Percentiles rank a stretch among this genome's conserved stretches.
These are phyloP conservation scores for Fraxinus quadrangulata DNA, from an alignment of 257 asterid species.

Conservation along the genomic window DNA sequence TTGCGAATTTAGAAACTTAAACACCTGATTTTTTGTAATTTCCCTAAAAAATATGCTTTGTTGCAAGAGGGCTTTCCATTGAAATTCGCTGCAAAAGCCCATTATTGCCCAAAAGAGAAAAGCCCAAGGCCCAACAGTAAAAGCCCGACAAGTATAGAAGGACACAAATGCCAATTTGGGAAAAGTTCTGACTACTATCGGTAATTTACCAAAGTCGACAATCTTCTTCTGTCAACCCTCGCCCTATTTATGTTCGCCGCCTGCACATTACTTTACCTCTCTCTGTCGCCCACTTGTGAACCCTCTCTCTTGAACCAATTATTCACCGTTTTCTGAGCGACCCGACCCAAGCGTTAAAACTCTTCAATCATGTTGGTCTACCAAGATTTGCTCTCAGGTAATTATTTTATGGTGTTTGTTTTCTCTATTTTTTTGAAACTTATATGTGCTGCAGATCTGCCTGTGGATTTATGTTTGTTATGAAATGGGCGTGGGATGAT, in stretches of 20 bases:
- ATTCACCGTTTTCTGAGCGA: neutral
- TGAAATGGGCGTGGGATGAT: neutral
- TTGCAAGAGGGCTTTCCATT: neutral
- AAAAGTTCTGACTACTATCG: neutral
- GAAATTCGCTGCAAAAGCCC: neutral
- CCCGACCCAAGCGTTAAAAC: neutral
- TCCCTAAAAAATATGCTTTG: too few species aligned
- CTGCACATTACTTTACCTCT: neutral
- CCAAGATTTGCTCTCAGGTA: conserved; percentile 62
- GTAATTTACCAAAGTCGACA: neutral
- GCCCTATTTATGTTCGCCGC: neutral
- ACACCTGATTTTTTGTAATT: too few species aligned
- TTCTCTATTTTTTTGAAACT: neutral
- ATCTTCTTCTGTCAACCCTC: neutral
- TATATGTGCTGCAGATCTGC: neutral
- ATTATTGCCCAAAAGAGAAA: neutral
- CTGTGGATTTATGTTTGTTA: neutral
- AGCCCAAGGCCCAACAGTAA: neutral
- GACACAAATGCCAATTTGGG: neutral
- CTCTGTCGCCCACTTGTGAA: neutral
- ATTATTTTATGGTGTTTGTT: neutral
- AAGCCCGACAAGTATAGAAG: neutral
- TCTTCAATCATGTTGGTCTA: conserved; percentile 58
- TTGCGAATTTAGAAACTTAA: too few species aligned
- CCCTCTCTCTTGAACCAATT: neutral